Evolutionary conservation across 495 filamentous ascomycete genomes (phyloP).

Genomic region (Cudoniella acicularis): DNA sequence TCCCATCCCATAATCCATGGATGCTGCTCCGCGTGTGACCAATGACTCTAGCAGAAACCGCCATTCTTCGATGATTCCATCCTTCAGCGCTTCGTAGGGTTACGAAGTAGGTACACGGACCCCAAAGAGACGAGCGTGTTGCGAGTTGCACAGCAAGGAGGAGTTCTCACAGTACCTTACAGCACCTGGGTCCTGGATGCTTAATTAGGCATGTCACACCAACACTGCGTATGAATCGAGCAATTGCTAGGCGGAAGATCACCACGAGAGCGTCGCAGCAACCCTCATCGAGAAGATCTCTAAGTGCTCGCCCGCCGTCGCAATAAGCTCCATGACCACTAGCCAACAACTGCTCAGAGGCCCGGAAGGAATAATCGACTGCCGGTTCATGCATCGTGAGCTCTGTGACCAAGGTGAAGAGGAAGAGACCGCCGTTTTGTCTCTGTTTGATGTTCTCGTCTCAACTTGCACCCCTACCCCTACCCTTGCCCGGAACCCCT

Average conservation of each 20-base stretch:
- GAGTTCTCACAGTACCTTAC: no score
- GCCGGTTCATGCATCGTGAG: neutral
- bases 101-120: no score
- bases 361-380: neutral
- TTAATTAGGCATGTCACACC: neutral
- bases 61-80: neutral
- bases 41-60: no score
- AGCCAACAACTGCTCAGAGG: neutral
- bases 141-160: no score
- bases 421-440: constrained; percentile 17
- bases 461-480: constrained; percentile 12
- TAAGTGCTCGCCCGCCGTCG: no score
- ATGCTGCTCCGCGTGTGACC: neutral
- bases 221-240: neutral
- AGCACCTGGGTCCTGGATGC: no score
- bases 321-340: no score
- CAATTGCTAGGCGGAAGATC: neutral
- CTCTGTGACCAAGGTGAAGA: neutral
- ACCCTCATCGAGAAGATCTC: neutral
- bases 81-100: neutral
- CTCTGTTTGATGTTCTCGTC: constrained; percentile 19
- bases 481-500: neutral
- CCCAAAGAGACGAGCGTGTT: no score
- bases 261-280: neutral
- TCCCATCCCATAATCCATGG: neutral